A percentile compares a stretch with the other conserved stretches of the same genome.
phyloP scores from a whole-genome alignment of 495 filamentous ascomycete species.

The Oidiodendron maius region DNA sequence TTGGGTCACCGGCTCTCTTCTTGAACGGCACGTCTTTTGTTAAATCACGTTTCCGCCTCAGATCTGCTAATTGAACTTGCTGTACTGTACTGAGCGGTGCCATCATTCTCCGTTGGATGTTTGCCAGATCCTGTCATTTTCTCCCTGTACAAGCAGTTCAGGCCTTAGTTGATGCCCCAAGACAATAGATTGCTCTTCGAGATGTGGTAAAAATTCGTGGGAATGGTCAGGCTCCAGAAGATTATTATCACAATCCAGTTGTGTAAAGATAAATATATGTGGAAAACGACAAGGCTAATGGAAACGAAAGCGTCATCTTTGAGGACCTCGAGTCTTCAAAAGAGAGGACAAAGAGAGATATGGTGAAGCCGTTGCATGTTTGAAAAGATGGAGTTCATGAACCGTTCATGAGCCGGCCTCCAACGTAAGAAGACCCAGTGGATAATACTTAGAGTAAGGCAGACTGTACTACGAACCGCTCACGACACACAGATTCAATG shows the following conservation, averaged over 20 bases:
- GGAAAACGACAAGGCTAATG: slow-evolving; percentile 22
- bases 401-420: neutral
- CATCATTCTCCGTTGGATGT: slow-evolving; percentile 17
- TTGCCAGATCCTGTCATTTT: slow-evolving; percentile 11
- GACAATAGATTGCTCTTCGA: too few species aligned
- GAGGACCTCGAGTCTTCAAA: slow-evolving; percentile 11
- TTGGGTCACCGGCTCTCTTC: neutral
- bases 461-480: too few species aligned
- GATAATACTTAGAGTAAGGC: too few species aligned
- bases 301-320: slow-evolving; percentile 25
- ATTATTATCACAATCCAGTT: slow-evolving; percentile 19
- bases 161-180: slow-evolving; percentile 10
- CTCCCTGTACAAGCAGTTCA: slow-evolving; percentile 6
- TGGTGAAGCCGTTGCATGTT: neutral
- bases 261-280: slow-evolving; percentile 16
- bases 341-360: slow-evolving; percentile 6
- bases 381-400: slow-evolving; percentile 1
- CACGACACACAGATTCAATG: neutral
- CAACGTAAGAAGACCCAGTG: too few species aligned
- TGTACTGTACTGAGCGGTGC: slow-evolving; percentile 15
- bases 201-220: too few species aligned
- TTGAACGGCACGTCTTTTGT: neutral
- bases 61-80: slow-evolving; percentile 2
- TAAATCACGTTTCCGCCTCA: slow-evolving; percentile 2
- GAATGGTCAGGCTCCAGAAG: too few species aligned